phyloP scores from a whole-genome alignment of 2,329 filamentous ascomycete species.

The Phyllosticta citrichinensis region DNA sequence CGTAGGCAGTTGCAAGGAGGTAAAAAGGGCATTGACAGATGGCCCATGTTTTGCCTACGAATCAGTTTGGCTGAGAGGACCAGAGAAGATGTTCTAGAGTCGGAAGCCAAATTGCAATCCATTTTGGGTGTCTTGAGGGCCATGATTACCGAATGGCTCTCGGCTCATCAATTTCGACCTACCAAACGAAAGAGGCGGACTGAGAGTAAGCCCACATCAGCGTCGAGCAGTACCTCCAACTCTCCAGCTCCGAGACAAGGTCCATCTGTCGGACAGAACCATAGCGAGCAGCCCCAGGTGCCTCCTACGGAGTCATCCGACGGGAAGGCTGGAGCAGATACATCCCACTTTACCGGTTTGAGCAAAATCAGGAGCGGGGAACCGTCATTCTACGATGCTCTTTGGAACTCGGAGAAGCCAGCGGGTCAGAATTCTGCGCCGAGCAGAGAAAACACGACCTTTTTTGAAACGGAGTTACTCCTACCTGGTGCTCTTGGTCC shows the following conservation, averaged over 20 bases:
- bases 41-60: slow-evolving; percentile 83
- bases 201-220: background rate
- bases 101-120: slow-evolving; percentile 35
- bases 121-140: slow-evolving; percentile 57
- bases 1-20: slow-evolving; percentile 41
- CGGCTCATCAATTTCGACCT: slow-evolving; percentile 59
- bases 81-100: slow-evolving; percentile 17
- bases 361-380: slow-evolving; percentile 36
- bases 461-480: slow-evolving; percentile 1
- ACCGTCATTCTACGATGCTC: slow-evolving; percentile 21
- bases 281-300: background rate
- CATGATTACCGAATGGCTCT: slow-evolving; percentile 65
- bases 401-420: slow-evolving; percentile 12
- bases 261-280: background rate
- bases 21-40: slow-evolving; percentile 63
- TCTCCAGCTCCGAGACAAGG: background rate
- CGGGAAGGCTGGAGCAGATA: background rate
- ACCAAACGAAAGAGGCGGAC: slow-evolving; percentile 16
- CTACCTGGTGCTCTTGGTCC: slow-evolving; percentile 1
- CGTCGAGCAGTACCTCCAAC: slow-evolving; percentile 1
- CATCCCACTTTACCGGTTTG: slow-evolving; percentile 21
- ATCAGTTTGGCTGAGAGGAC: slow-evolving; percentile 18
- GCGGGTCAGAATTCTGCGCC: too few relatives aligned
- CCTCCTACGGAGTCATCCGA: background rate
- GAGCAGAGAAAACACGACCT: background rate